Conservation (phyloP, 169 alveolate species). For the Plasmodium vivax region DNA sequence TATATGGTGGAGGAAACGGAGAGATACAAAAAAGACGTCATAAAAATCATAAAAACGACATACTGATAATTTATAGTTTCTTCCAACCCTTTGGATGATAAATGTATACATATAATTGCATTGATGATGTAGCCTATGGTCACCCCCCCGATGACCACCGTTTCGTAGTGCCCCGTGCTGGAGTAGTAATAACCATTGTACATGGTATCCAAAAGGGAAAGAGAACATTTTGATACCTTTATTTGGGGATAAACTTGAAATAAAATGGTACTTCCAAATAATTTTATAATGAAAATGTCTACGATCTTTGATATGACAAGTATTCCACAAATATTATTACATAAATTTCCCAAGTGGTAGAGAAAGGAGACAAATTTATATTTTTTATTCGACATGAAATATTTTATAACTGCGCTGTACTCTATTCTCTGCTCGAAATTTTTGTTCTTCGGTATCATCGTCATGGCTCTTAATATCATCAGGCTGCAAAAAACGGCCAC, state of each 20-base stretch:
- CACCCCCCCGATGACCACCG: slow-evolving; percentile 71
- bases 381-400: slow-evolving; percentile 79
- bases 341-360: slow-evolving; percentile 80
- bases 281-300: slow-evolving; percentile 79
- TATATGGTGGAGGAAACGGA: slow-evolving; percentile 77
- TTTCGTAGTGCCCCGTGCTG: slow-evolving; percentile 53
- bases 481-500: slow-evolving; percentile 81
- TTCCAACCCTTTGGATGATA: slow-evolving; percentile 80
- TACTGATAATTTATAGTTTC: slow-evolving; percentile 83
- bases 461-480: slow-evolving; percentile 84
- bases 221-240: slow-evolving; percentile 54
- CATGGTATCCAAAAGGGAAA: slow-evolving; percentile 52
- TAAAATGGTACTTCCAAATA: slow-evolving; percentile 80
- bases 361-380: slow-evolving; percentile 79
- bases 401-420: slow-evolving; percentile 82
- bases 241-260: slow-evolving; percentile 79
- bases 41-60: slow-evolving; percentile 71
- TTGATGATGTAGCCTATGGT: slow-evolving; percentile 83
- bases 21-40: slow-evolving; percentile 79
- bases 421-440: slow-evolving; percentile 85
- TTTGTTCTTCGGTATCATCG: slow-evolving; percentile 83
- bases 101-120: slow-evolving; percentile 78
- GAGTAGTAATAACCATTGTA: slow-evolving; percentile 50
- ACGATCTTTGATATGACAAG: slow-evolving; percentile 80
- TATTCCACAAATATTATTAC: slow-evolving; percentile 80